These are phyloP conservation scores for Lentinula aciculospora DNA, from an alignment of 768 basidiomycete genomes.

Conservation along the genomic window DNA sequence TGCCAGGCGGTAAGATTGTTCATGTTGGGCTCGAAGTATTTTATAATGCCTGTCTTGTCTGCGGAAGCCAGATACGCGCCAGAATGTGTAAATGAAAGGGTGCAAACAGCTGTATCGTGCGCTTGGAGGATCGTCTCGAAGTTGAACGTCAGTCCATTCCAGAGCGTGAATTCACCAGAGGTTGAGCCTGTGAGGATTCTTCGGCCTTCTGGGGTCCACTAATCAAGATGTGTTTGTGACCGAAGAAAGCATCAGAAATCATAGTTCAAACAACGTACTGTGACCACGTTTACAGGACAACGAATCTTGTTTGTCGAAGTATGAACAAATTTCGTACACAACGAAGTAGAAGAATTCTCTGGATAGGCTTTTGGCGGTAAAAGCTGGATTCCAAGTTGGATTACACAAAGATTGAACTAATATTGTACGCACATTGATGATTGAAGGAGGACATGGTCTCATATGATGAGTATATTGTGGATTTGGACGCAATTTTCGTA, in stretches of 20 bases:
- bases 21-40: constrained; percentile 99
- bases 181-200: constrained; percentile 93
- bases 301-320: constrained; percentile 98
- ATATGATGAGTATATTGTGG: constrained; percentile 70
- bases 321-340: constrained; percentile 97
- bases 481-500: constrained; percentile 75
- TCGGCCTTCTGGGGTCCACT: constrained; percentile 96
- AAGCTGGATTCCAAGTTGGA: constrained; percentile 48
- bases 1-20: constrained; percentile 95
- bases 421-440: constrained; percentile 69
- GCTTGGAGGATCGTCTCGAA: constrained; percentile 99
- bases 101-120: constrained; percentile 91
- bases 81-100: constrained; percentile 85
- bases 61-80: constrained; percentile 91
- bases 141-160: constrained; percentile 99
- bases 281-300: constrained; percentile 94
- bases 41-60: constrained; percentile 92
- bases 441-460: constrained; percentile 81
- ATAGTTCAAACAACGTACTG: constrained; percentile 50
- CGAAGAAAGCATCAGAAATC: background rate
- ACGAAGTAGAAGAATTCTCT: constrained; percentile 84
- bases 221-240: background rate
- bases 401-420: background rate
- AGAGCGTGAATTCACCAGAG: constrained; percentile 95
- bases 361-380: constrained; percentile 91